Evolutionary conservation across 1,284 basidiomycete genomes (phyloP), one percentile per base, ranked within the genome.

Genomic region (Ceratobasidium sp.): DNA sequence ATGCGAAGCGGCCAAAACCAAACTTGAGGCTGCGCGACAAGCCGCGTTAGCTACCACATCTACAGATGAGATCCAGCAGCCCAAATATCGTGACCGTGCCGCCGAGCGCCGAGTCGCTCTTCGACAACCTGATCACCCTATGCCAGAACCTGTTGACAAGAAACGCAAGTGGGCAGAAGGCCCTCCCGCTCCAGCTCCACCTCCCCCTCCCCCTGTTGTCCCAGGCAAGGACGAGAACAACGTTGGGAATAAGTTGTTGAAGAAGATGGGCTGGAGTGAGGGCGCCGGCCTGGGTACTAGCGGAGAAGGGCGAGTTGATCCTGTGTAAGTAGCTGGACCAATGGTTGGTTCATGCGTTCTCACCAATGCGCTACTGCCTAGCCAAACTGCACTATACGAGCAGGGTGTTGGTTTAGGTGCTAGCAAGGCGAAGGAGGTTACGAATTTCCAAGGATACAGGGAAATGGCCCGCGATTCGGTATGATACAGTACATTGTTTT

Each of bases 241-340:
- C 76, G 87, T 94, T 9, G 95, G 95, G 12, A 96, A 96, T 79
- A 94, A 94, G 80, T 79, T 97, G 72, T 80, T 97, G 75, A 93
- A 94, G 79, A 94, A 96, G 87, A 97, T 97, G 95, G 95, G 96
- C 0, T 97, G 95, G 95, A 91, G 86, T 74, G 89, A 92, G 77
- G 95, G 95, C 1, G 89, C 86, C n/a, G 95, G 95, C 0, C 81
- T 97, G 48, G 95, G 95, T 0, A 85, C 86, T 5, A 85, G 84
- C 70, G 92, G 90, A 5, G 92, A 93, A 71, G 95, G 95, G 23
- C 82, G 94, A 67, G 89, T 93, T 18, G 93, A 95, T 65, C 95
- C 95, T 1, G 89, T 97, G 87, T 89, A 81, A 72, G 90, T 81
- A 9, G 36, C 72, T 46, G 53, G 46, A 30, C 34, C 52, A 26